These are phyloP conservation scores for Pichia sp. DNA, from an alignment of 1,139 yeast species.

Conservation along the genomic window DNA sequence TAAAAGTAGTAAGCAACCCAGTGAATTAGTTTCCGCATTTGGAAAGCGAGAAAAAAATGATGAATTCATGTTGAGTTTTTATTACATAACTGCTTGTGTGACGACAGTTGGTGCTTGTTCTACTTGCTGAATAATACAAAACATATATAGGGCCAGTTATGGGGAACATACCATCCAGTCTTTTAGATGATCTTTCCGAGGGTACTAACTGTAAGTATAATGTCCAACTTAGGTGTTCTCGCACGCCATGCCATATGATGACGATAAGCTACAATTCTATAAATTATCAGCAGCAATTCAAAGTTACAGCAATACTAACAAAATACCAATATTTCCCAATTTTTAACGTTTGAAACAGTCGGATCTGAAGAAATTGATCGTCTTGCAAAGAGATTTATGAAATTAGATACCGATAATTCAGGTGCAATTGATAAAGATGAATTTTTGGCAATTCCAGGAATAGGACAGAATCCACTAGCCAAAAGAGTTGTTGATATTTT, in stretches of 20 bases:
- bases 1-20: not conserved
- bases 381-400: conserved; percentile 87
- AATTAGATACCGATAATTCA: conserved; percentile 84
- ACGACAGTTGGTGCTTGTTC: not conserved
- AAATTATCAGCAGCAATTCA: not conserved
- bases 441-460: conserved; percentile 89
- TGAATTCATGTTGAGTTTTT: not conserved
- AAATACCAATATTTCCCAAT: not conserved
- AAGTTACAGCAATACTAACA: not conserved
- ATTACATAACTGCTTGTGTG: not conserved
- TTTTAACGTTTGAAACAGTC: conserved; percentile 30
- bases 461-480: conserved; percentile 84
- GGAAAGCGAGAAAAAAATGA: not conserved
- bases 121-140: not conserved
- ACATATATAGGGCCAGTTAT: conserved; percentile 11
- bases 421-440: conserved; percentile 91
- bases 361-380: conserved; percentile 89
- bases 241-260: not conserved
- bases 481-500: conserved; percentile 87
- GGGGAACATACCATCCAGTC: conserved; percentile 31
- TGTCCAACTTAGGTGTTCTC: not conserved
- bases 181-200: conserved; percentile 30
- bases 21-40: not conserved
- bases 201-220: conserved; percentile 31
- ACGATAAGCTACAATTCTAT: not conserved